These are phyloP conservation scores for Botrytis aclada DNA, from an alignment of 2,329 filamentous ascomycete species.

Conservation along the genomic window DNA sequence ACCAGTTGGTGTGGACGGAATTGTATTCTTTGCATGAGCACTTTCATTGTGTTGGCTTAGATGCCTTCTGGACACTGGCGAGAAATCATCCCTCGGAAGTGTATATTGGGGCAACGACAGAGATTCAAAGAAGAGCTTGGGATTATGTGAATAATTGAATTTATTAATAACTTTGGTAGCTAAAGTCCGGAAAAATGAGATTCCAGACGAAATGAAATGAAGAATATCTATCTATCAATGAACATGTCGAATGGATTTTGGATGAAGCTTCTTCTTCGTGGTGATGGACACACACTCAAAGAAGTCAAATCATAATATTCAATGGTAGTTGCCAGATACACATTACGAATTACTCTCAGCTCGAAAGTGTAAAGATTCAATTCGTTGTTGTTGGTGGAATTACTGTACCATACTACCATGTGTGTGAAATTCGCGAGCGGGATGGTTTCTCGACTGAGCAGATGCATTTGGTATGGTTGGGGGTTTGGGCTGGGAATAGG, in stretches of 20 bases:
- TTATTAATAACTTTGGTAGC: neutral
- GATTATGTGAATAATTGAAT: neutral
- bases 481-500: too few relatives aligned
- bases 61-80: neutral
- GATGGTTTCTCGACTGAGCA: too few relatives aligned
- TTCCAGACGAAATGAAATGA: neutral
- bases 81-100: neutral
- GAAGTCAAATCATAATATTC: too few relatives aligned
- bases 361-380: too few relatives aligned
- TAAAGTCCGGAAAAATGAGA: neutral
- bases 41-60: neutral
- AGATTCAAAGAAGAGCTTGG: neutral
- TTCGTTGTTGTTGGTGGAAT: too few relatives aligned
- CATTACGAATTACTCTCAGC: too few relatives aligned
- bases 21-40: neutral
- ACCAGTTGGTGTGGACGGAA: neutral
- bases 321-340: too few relatives aligned
- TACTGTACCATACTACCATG: too few relatives aligned
- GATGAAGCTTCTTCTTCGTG: too few relatives aligned
- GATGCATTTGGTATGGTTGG: too few relatives aligned
- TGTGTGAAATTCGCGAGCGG: too few relatives aligned
- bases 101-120: neutral
- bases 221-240: neutral
- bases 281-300: too few relatives aligned
- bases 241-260: neutral